These are phyloP conservation scores for Crithidia bombi DNA, from an alignment of 208 protist species.

Conservation along the genomic window DNA sequence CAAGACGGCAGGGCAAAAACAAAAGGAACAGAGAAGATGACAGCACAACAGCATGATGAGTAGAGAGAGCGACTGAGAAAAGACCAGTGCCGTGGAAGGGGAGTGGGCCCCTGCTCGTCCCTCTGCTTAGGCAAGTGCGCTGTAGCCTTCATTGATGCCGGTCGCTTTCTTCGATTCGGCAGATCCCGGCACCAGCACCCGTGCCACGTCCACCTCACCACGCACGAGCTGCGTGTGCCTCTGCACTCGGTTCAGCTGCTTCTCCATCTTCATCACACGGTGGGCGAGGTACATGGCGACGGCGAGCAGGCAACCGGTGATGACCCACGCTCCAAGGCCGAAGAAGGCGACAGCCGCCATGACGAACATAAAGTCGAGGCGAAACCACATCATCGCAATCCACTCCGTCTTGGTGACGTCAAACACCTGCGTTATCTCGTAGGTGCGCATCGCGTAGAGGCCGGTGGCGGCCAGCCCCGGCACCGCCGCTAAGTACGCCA, in stretches of 20 bases:
- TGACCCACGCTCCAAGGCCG: constrained; percentile 59
- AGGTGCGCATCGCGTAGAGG: constrained; percentile 57
- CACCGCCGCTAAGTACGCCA: constrained; percentile 51
- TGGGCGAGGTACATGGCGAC: constrained; percentile 73
- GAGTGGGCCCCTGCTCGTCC: too few relatives aligned
- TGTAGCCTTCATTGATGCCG: constrained; percentile 49
- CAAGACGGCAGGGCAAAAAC: too few relatives aligned
- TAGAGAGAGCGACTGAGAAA: too few relatives aligned
- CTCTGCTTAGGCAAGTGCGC: constrained; percentile 13
- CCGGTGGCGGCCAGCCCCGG: constrained; percentile 49
- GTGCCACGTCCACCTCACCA: constrained; percentile 62
- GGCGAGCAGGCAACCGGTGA: constrained; percentile 50
- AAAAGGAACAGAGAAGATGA: background rate
- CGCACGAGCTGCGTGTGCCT: constrained; percentile 72
- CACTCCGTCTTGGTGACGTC: constrained; percentile 74
- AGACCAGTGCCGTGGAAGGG: too few relatives aligned
- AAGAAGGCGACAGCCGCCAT: constrained; percentile 65
- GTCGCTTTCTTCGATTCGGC: constrained; percentile 56
- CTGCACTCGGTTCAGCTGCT: constrained; percentile 52
- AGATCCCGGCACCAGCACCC: constrained; percentile 58
- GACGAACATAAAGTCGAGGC: constrained; percentile 78
- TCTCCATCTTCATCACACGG: constrained; percentile 79
- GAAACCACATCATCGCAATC: constrained; percentile 87
- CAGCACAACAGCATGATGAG: background rate
- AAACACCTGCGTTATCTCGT: constrained; percentile 30